phyloP scores from a whole-genome alignment of 1,284 basidiomycete species.

The Fomitiporia mediterranea region DNA sequence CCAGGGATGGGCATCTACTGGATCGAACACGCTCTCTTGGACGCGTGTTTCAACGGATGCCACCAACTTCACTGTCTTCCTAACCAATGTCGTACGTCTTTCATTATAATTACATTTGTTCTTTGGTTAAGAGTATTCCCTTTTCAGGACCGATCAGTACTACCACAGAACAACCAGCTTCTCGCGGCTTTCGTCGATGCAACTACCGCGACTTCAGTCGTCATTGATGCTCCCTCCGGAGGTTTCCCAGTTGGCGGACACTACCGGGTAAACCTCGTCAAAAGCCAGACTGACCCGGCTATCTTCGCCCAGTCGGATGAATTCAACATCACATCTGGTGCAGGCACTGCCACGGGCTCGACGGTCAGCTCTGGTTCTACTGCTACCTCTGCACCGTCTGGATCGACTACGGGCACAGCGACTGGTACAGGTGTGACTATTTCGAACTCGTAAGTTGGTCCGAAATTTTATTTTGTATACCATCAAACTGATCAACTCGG shows the following conservation, averaged over 20 bases:
- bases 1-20: conserved; percentile 54
- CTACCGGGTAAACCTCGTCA: conserved; percentile 70
- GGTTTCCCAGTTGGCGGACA: conserved; percentile 52
- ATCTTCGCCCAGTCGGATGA: conserved; percentile 59
- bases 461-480: not conserved
- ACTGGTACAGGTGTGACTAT: conserved; percentile 21
- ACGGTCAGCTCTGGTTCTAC: conserved; percentile 15
- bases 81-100: conserved; percentile 55
- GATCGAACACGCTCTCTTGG: conserved; percentile 61
- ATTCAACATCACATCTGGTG: conserved; percentile 30
- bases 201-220: conserved; percentile 28
- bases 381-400: conserved; percentile 20
- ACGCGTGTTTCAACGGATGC: conserved; percentile 58
- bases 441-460: conserved; percentile 21
- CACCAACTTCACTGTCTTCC: conserved; percentile 60
- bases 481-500: too few species aligned
- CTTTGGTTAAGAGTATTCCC: conserved; percentile 1
- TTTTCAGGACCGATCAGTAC: conserved; percentile 29
- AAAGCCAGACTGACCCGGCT: conserved; percentile 38
- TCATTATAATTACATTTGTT: not conserved
- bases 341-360: conserved; percentile 2
- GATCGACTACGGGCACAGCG: conserved; percentile 20
- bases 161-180: conserved; percentile 35
- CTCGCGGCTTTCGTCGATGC: conserved; percentile 49
- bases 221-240: conserved; percentile 47